Base-by-base conservation (phyloP, 1,284 basidiomycete species). In the Ganoderma lucidum region DNA sequence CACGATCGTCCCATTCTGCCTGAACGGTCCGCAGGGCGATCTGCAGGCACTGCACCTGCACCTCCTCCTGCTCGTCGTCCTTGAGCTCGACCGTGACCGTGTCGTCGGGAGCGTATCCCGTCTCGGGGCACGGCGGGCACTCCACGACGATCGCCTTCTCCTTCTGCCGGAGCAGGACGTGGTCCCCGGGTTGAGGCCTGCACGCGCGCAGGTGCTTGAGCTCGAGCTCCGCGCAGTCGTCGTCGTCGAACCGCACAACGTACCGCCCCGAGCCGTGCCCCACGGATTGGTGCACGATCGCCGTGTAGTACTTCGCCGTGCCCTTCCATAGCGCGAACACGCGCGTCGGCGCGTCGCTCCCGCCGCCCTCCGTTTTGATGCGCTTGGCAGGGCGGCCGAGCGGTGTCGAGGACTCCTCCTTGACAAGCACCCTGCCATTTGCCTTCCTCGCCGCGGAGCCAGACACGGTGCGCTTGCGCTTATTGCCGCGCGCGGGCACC, bases 311-410 rank as follows among this genome's bases (percentile, higher is more conserved):
- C 70, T 86, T 83, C 1, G 84, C 85, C 67, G 89, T 86, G 59
- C 79, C 77, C 71, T 83, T 87, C 90, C 90, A 93, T 12, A 90
- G 75, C 1, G 90, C 92, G 72, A 92, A 89, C 17, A 94, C 90
- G 2, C 87, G 87, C 15, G 89, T 86, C 19, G 80, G 71, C n/a
- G 76, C 72, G 59, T 35, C 63, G 63, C 17, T 23, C 30, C 32
- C 55, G 15, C 45, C 45, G 48, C 65, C 28, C 2, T 59, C 71
- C 9, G 73, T 68, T 67, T 76, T 78, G 41, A 73, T 44, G 48
- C 76, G 78, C 75, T 80, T 83, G 32, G 71, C 68, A 14, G 82
- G 75, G 17, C 80, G 80, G 23, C 60, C 51, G 17, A 76, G 64
- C 0, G 78, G 77, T 15, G 81, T 78, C 73, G 28, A 77, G 73